These are phyloP conservation scores for Neonectria hederae DNA, from an alignment of 2,329 filamentous ascomycete genomes.

Conservation along the genomic window DNA sequence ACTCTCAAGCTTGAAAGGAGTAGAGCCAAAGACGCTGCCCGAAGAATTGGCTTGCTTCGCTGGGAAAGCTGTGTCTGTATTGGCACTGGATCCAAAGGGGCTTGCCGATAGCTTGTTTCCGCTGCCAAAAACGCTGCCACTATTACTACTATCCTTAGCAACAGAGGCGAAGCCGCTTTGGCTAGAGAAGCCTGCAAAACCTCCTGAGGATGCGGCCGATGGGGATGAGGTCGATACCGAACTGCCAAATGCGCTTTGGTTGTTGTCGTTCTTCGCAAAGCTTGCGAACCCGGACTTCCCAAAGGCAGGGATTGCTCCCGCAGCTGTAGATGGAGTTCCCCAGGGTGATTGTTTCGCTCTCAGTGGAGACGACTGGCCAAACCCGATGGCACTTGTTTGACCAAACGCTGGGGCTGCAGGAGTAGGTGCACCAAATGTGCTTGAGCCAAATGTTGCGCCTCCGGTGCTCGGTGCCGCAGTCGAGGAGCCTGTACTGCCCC, in stretches of 20 bases:
- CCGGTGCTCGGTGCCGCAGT: constrained; percentile 45
- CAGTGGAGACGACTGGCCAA: constrained; percentile 62
- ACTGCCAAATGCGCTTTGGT: constrained; percentile 52
- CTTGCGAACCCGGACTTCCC: constrained; percentile 63
- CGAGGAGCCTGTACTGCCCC: constrained; percentile 52
- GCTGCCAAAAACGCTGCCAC: constrained; percentile 50
- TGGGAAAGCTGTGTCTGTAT: constrained; percentile 41
- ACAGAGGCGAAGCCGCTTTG: constrained; percentile 66
- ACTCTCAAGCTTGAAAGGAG: constrained; percentile 72
- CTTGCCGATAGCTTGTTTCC: constrained; percentile 46
- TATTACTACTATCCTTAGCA: constrained; percentile 47
- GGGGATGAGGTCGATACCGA: constrained; percentile 37
- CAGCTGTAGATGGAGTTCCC: constrained; percentile 47
- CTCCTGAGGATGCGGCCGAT: constrained; percentile 51
- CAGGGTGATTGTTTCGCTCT: constrained; percentile 64
- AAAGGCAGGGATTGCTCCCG: constrained; percentile 56
- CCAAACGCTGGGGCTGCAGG: constrained; percentile 59
- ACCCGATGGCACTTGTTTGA: constrained; percentile 58
- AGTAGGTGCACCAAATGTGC: constrained; percentile 53
- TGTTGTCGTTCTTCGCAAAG: constrained; percentile 48
- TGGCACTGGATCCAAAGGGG: constrained; percentile 42
- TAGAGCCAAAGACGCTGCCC: constrained; percentile 56
- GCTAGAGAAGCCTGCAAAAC: constrained; percentile 64
- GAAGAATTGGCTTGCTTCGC: constrained; percentile 43
- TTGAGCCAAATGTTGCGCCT: constrained; percentile 56